A percentile compares a stretch with the other conserved stretches of the same genome.
These are phyloP conservation scores for Pichia paraexigua DNA, from an alignment of 805 yeast species.

Conservation along the genomic window DNA sequence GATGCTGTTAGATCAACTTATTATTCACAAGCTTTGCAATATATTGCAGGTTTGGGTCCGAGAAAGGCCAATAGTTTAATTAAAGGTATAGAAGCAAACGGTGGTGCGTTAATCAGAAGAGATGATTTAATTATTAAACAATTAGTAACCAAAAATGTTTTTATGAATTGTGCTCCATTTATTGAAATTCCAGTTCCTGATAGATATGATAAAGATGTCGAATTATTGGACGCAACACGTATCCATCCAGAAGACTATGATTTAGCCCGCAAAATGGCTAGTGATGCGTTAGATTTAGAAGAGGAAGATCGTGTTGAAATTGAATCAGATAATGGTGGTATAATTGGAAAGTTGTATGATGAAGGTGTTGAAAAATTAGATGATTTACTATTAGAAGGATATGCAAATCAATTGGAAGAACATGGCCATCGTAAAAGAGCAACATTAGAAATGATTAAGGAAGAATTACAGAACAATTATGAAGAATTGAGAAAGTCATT, in stretches of 20 bases:
- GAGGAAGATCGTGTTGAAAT: conserved; percentile 76
- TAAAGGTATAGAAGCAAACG: conserved; percentile 65
- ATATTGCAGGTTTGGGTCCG: conserved; percentile 88
- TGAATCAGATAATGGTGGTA: conserved; percentile 75
- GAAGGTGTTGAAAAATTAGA: conserved; percentile 72
- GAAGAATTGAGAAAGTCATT: conserved; percentile 76
- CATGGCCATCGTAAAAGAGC: conserved; percentile 69
- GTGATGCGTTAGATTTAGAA: conserved; percentile 92
- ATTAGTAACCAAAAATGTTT: conserved; percentile 70
- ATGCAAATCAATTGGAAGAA: conserved; percentile 82
- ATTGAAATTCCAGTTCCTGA: conserved; percentile 63
- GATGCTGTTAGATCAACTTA: conserved; percentile 76
- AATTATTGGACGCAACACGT: conserved; percentile 86
- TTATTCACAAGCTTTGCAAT: conserved; percentile 63
- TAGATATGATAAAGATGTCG: conserved; percentile 54
- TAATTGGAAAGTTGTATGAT: conserved; percentile 62
- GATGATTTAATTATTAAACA: conserved; percentile 79
- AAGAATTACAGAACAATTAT: conserved; percentile 79
- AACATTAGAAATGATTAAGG: conserved; percentile 75
- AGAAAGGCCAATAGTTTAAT: conserved; percentile 86
- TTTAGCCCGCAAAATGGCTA: conserved; percentile 93
- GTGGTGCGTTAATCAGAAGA: conserved; percentile 57
- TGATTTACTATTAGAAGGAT: conserved; percentile 81
- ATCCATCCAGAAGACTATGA: conserved; percentile 98
- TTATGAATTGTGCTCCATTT: conserved; percentile 89